A percentile compares a stretch with the other conserved stretches of the same genome.
These are phyloP conservation scores for Penicillium daleae DNA, from an alignment of 495 filamentous ascomycete species.

Conservation along the genomic window DNA sequence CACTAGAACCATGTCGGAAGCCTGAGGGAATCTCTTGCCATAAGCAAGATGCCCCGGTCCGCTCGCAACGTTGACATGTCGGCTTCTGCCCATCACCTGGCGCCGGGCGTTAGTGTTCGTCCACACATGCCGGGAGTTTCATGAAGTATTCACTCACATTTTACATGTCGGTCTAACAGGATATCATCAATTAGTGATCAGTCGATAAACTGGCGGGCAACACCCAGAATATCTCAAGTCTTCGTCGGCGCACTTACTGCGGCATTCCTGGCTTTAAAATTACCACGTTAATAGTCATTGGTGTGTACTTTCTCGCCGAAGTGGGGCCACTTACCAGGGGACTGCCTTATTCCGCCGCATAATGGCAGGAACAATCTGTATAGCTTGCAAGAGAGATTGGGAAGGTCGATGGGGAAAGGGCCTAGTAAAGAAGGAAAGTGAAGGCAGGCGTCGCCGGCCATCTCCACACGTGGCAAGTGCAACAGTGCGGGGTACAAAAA, in stretches of 20 bases:
- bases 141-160: conserved; percentile 20
- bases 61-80: conserved; percentile 24
- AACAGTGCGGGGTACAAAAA: conserved; percentile 24
- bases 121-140: not conserved
- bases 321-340: conserved; percentile 26
- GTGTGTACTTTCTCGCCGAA: not conserved
- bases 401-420: not conserved
- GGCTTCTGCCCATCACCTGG: conserved; percentile 28
- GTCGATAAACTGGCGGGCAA: not conserved
- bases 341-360: conserved; percentile 25
- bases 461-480: conserved; percentile 21
- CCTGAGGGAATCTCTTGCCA: conserved; percentile 21
- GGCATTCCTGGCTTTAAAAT: conserved; percentile 26
- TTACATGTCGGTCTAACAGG: conserved; percentile 21
- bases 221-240: not conserved
- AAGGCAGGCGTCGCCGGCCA: conserved; percentile 22
- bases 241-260: conserved; percentile 17
- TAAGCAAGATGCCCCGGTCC: conserved; percentile 23
- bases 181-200: conserved; percentile 6
- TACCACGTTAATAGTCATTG: conserved; percentile 14
- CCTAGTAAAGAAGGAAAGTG: conserved; percentile 6
- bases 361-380: not conserved
- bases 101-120: not conserved
- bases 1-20: conserved; percentile 31
- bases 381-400: conserved; percentile 3